Conservation (phyloP, 2,329 filamentous ascomycete genomes). For the Pseudohalonectria lignicola region DNA sequence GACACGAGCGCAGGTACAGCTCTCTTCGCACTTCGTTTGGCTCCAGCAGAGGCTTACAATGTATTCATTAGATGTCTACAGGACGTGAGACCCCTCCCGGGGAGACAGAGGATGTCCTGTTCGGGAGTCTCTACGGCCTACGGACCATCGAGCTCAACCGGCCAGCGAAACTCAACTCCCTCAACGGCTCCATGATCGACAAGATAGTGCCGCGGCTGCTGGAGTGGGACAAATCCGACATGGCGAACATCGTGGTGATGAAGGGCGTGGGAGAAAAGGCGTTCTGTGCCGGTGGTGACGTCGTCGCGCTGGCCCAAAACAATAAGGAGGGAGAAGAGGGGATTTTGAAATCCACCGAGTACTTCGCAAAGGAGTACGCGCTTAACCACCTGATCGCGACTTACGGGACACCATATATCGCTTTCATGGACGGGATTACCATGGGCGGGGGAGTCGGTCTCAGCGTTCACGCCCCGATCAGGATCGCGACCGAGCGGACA, state of each 20-base stretch:
- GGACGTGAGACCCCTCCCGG: no score
- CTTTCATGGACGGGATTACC: constrained; percentile 95
- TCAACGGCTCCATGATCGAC: constrained; percentile 87
- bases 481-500: constrained; percentile 92
- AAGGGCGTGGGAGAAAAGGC: constrained; percentile 80
- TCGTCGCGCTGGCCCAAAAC: constrained; percentile 62
- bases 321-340: constrained; percentile 61
- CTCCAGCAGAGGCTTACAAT: no score
- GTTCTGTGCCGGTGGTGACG: constrained; percentile 90
- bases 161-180: constrained; percentile 80
- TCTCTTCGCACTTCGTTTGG: no score
- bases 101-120: constrained; percentile 87
- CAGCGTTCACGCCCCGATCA: constrained; percentile 87
- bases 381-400: constrained; percentile 93
- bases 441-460: constrained; percentile 97
- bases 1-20: constrained; percentile 38
- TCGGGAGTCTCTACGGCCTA: constrained; percentile 79
- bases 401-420: constrained; percentile 84
- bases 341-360: constrained; percentile 65
- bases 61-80: no score
- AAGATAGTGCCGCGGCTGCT: constrained; percentile 85
- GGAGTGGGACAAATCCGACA: constrained; percentile 90
- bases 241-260: constrained; percentile 87
- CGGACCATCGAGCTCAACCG: constrained; percentile 91
- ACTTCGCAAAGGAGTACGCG: constrained; percentile 92